Evolutionary conservation across 176 grass and related monocot species (phyloP).

Genomic region (Ampelocalamus luodianensis): DNA sequence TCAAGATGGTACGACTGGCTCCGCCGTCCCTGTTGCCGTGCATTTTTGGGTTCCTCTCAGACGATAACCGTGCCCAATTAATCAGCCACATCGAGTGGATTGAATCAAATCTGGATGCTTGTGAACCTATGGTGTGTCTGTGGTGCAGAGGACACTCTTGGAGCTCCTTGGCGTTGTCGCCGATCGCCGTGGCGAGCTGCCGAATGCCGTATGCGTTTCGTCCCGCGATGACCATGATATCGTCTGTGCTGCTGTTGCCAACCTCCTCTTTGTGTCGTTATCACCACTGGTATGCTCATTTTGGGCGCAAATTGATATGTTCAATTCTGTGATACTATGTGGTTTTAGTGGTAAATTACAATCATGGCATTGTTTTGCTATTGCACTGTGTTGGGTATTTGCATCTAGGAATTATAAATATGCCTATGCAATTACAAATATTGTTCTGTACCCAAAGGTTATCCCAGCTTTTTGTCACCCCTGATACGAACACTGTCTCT

Average conservation of each 20-base stretch:
- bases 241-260: conserved; percentile 65
- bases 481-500: conserved; percentile 11
- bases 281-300: conserved; percentile 62
- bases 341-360: neutral
- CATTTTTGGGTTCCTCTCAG: neutral
- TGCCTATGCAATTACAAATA: neutral
- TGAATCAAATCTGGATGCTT: neutral
- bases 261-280: no score
- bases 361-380: neutral
- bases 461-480: neutral
- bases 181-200: conserved; percentile 60
- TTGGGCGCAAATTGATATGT: neutral
- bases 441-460: neutral
- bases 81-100: neutral
- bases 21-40: neutral
- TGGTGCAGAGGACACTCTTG: conserved; percentile 70
- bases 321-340: neutral
- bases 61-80: neutral
- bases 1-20: conserved; percentile 62
- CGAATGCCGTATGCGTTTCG: conserved; percentile 68
- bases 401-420: neutral
- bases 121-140: neutral
- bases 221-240: conserved; percentile 88
- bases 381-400: neutral
- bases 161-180: conserved; percentile 80